Base-by-base conservation (phyloP, 768 basidiomycete genomes). In the Russula foetens region DNA sequence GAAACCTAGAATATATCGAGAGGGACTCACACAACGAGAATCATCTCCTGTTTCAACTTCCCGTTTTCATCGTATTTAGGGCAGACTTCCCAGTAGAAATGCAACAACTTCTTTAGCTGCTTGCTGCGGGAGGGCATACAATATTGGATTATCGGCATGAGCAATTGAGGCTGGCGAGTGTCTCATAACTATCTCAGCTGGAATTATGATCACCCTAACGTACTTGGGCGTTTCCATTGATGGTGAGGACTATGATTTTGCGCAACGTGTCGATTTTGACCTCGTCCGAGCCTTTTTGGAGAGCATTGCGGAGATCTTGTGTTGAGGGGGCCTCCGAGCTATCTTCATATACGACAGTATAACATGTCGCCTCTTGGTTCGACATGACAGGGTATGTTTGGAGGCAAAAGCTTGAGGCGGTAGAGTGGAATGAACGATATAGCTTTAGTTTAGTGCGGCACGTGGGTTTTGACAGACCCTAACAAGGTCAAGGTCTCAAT, bases 31-130 rank as follows among this genome's bases (percentile, higher is more conserved):
- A 95, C 94, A 33, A 98, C 96, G 54, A 98, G 83, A 70, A 98
- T 98, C 96, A 98, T 98, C 77, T 99, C 96, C 75, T 98, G 97
- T 81, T 96, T 98, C 66, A 98, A 75, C 76, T 98, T 98, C 52
- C 96, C 96, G 65, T 84, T 86, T 69, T 98, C 96, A 68, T 98
- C 96, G 64, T 95, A 87, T 73, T 98, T 98, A 9, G 96, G 96
- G 75, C 95, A 98, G 23, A 98, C 89, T 76, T 98, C 92, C 91
- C 91, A 94, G 72, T 95, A 94, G 71, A 92, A 93, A 73, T 93
- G 92, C 39, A 98, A 77, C 64, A 97, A 76, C 77, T 98, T 99
- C 85, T 99, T 98, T 71, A 98, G 83, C 61, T 87, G 85, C 78
- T 99, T 98, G 77, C 90, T 94, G 71, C 86, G 85, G 55, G 90